phyloP scores from a whole-genome alignment of 2,329 filamentous ascomycete species.

The Cadophora sp. region DNA sequence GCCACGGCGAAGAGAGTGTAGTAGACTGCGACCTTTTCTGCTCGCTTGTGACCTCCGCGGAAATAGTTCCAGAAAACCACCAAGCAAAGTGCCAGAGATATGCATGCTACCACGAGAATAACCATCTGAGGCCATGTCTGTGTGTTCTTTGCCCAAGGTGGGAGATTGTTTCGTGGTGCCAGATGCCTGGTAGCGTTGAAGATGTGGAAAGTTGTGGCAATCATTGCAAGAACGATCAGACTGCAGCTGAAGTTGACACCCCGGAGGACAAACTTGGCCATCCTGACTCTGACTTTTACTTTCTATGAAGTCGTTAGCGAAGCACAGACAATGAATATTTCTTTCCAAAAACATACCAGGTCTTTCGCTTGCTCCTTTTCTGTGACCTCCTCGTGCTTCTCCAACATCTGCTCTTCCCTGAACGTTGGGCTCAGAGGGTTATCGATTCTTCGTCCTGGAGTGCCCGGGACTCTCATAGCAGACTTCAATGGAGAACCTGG shows the following conservation, averaged over 20 bases:
- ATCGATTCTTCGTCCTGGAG: constrained; percentile 72
- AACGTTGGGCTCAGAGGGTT: constrained; percentile 93
- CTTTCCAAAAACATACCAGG: constrained; percentile 65
- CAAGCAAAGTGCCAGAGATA: constrained; percentile 82
- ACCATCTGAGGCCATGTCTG: constrained; percentile 89
- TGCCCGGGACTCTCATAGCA: constrained; percentile 86
- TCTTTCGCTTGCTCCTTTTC: constrained; percentile 89
- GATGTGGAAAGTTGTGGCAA: constrained; percentile 86
- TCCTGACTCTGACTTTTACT: constrained; percentile 87
- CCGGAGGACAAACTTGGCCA: constrained; percentile 95
- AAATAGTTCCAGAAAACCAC: constrained; percentile 86
- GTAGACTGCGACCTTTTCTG: constrained; percentile 93
- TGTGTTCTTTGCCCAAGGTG: constrained; percentile 82
- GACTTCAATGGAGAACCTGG: constrained; percentile 87
- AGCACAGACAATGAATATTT: constrained; percentile 4
- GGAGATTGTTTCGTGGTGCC: constrained; percentile 78
- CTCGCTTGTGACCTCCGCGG: constrained; percentile 84
- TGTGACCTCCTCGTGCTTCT: constrained; percentile 81
- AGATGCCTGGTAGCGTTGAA: constrained; percentile 87
- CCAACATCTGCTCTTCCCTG: constrained; percentile 82
- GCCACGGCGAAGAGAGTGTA: constrained; percentile 93
- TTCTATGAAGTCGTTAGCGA: constrained; percentile 66
- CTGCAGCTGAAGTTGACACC: constrained; percentile 97
- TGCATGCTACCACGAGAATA: constrained; percentile 77
- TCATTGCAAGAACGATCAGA: constrained; percentile 90